Base-by-base conservation (phyloP, 2,329 filamentous ascomycete species). In the Fusarium burgessii region DNA sequence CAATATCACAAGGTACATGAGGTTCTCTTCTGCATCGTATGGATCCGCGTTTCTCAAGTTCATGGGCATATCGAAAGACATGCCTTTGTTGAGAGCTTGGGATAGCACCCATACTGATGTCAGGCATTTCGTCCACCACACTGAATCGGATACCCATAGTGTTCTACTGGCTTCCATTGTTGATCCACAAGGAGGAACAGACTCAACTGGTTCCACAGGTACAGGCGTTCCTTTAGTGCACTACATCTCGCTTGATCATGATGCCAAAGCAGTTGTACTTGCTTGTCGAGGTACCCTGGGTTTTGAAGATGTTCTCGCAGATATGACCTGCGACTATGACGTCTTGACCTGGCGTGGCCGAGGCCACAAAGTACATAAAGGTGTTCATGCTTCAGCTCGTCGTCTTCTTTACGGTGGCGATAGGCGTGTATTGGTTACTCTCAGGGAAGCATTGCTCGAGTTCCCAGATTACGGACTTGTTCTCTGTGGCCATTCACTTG, bases 251-350 rank as follows among this genome's bases (percentile, higher is more conserved):
- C 81, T 93, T 1, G 91, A 93, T 71, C 90, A 92, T 74, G 89
- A 91, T 55, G 91, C 91, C 3, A 91, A 90, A 74, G 91, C 91
- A 1, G 89, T 93, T 0, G 91, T 93, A 0, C 82, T 93, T n/a
- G 90, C 91, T 3, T 91, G 92, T 54, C 87, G 91, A 40, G 91
- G 91, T 3, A 93, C 91, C 0, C 83, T 92, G 41, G 91, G 91
- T 0, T 93, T 93, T 66, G 91, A 93, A 74, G 91, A 93, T 75
- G 88, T 93, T 27, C 81, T 93, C 38, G 91, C 91, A 1, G 91
- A 93, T 74, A 88, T 93, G 86, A 91, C 91, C 33, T 93, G 91
- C 78, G 91, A 92, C 49, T 93, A 93, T 69, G 90, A 92, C 71
- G 85, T 90, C 58, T 80, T 92, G 13, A 68, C 82, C 8, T 91